Evolutionary conservation across 1,139 yeast species (phyloP), one percentile per base, ranked within the genome.

Genomic region (Entelexis paramagnoliae): DNA sequence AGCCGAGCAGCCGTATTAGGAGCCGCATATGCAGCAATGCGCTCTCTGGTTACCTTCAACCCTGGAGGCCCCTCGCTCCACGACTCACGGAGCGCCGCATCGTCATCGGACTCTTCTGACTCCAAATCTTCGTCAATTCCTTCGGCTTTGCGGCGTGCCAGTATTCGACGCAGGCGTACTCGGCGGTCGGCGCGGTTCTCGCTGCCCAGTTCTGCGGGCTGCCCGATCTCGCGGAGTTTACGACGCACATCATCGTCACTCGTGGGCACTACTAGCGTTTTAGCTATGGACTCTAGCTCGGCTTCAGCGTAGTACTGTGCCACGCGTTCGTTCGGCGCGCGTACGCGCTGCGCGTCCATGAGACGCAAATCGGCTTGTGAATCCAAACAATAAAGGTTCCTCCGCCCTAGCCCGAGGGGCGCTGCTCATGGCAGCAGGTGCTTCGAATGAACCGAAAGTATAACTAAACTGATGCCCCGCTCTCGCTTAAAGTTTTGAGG

Each of bases 241-340:
- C 41, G 41, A 6, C 55, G 50, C 33, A 54, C 57, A 10, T 51
- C 54, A 13, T 54, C 55, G 22, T 54, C 57, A 17, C 48, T 50
- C 4, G 49, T 46, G 14, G 57, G 53, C 6, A 54, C 50, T 28
- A 26, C 4, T 2, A 53, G 4, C n/a, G 22, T 16, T 14, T 29
- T 35, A 14, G 49, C 48, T 14, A 40, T 20, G 3, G 46, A 19
- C 13, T 29, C 35, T 5, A 52, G 42, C 26, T 35, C 47, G 22
- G 39, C 32, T 13, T 42, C 28, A 11, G 29, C 44, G n/a, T 33
- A n/a, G 20, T 43, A 52, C 34, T 20, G 26, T 2, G 29, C 19
- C 10, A 49, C 51, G 8, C 45, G 35, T 30, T 30, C 43, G 16
- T 39, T 44, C 1, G 51, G 49, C 22, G 51, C 51, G 19, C 43